Base-by-base conservation (phyloP, 208 protist species). In the Leishmania mexicana region DNA sequence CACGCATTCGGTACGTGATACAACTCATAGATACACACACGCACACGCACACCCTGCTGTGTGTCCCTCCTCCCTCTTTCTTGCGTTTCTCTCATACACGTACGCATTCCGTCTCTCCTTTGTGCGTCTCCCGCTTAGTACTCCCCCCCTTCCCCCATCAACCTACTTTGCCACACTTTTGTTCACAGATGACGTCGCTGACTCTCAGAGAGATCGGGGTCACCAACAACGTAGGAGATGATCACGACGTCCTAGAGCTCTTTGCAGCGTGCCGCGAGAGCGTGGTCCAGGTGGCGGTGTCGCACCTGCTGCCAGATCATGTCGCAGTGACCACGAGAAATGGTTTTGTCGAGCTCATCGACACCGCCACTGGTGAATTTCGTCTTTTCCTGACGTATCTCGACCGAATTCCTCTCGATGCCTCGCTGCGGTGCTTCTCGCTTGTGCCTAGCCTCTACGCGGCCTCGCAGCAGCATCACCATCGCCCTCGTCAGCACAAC, bases 311-410 rank as follows among this genome's bases (percentile, higher is more conserved):
- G 4, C 92, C 87, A 2, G 78, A 91, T 35, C 85, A 87, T 64
- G 84, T 97, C 42, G 92, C 88, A 8, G 85, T 97, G 45, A 94
- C 92, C 7, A 96, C 92, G 11, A 83, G 85, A 68, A 89, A 85
- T n/a, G 94, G 94, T 3, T 97, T 97, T 80, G 79, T 97, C 3
- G 86, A 97, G 78, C 85, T 96, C 42, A 90, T 97, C 60, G 77
- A 96, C 72, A 87, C 88, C 45, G 40, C 47, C 60, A 94, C 81
- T 1, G 94, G 94, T 11, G 89, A 88, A 49, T 96, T 95, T 77
- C 94, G 93, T 42, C 85, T 97, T 28, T 96, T 96, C 73, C 82
- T 96, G 62, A 94, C 90, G 15, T 86, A 94, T 77, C 83, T 97
- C 7, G 86, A 90, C 19, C 74, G 67, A 4, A 94, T 91, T n/a